Evolutionary conservation across 805 yeast species (phyloP), one percentile per base, ranked within the genome.

Genomic region (Ogataea siamensis): DNA sequence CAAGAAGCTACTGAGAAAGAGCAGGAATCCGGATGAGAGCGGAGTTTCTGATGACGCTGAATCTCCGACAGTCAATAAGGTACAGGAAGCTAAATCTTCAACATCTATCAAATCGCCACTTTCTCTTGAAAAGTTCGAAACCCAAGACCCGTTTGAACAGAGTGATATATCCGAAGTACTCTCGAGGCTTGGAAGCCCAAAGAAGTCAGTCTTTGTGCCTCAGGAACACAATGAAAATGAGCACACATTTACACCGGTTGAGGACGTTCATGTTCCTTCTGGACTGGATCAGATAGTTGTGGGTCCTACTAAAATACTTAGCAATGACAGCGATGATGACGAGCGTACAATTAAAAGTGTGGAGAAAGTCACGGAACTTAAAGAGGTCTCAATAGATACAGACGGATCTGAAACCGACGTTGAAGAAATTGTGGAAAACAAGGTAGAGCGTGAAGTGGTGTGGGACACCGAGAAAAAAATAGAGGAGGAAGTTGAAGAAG

Each of bases 281-380:
- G 36, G 22, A 11, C 10, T 34, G 3, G 21, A 29, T 5, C 39
- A 40, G n/a, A 25, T 29, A 4, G 12, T 37, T 15, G 8, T 12
- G 3, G 58, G 56, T 3, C 62, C 60, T 29, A 54, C 57, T 5
- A 46, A 54, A 40, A 26, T 20, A 24, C n/a, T 54, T 24, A 41
- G 44, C 7, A 13, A 41, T 10, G 50, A 45, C 12, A 43, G 43
- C 39, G 17, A 39, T 1, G 57, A 50, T 24, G 55, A 54, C 24
- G 55, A 48, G 16, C 32, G 36, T 18, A 50, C 54, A 21, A 34
- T 46, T 11, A 46, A 42, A 32, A 40, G 38, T 26, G 12, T 41
- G 14, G 29, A 22, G 1, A 22, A 22, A 22, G 5, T 7, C 12
- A 22, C 6, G 25, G 35, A 55, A 21, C 50, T 50, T 9, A 62